These are phyloP conservation scores for Albizia julibrissin DNA, from an alignment of 306 rosid species.

Conservation along the genomic window DNA sequence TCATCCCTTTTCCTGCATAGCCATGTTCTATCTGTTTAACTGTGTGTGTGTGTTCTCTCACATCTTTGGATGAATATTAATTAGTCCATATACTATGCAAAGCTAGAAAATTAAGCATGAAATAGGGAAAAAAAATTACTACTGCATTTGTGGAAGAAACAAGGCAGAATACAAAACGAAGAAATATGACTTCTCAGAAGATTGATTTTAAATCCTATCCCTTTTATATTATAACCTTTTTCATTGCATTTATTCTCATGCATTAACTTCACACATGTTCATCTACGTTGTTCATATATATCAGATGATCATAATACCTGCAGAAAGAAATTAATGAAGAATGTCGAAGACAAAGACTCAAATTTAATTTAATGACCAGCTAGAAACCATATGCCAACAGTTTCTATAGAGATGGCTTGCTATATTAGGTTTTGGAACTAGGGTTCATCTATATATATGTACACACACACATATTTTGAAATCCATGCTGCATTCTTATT, in stretches of 20 bases:
- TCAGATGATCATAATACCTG: not conserved
- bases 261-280: not conserved
- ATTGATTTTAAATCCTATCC: not conserved
- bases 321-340: not conserved
- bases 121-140: conserved; percentile 25
- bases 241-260: not conserved
- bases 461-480: not conserved
- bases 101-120: conserved; percentile 36
- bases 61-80: conserved; percentile 37
- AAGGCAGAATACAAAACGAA: not conserved
- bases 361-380: not conserved
- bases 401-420: not conserved
- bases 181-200: not conserved
- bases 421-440: not conserved
- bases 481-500: not conserved
- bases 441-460: not conserved
- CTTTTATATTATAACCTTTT: not conserved
- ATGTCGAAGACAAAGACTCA: not conserved
- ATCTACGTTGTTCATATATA: not conserved
- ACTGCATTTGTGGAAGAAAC: conserved; percentile 27
- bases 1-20: conserved; percentile 30
- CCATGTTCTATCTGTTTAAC: conserved; percentile 30
- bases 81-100: conserved; percentile 7
- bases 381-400: not conserved
- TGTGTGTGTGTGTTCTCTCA: conserved; percentile 2